Percentiles rank a stretch among this genome's conserved stretches.
Evolutionary conservation across 1,284 basidiomycete species (phyloP).

Genomic region (Chalciporus sp.): DNA sequence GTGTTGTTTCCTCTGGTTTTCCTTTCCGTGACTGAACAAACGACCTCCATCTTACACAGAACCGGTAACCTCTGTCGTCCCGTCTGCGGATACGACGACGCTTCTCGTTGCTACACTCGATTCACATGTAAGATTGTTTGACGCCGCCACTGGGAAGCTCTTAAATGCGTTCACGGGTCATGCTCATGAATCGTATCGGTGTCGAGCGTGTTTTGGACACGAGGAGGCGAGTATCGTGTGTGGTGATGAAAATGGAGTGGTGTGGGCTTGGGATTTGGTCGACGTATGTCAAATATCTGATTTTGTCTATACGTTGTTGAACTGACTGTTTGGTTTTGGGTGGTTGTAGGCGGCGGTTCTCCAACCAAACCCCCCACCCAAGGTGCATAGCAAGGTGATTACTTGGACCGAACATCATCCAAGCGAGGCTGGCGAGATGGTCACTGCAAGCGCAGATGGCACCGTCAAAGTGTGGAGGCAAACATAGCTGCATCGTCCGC

Average conservation of each 20-base stretch:
- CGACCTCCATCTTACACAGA: slow-evolving; percentile 45
- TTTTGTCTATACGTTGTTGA: background rate
- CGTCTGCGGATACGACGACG: slow-evolving; percentile 75
- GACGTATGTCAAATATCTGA: slow-evolving; percentile 57
- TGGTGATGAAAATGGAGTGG: slow-evolving; percentile 86
- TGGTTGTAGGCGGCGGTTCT: slow-evolving; percentile 62
- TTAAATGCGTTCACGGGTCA: slow-evolving; percentile 88
- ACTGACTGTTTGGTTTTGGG: background rate
- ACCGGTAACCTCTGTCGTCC: slow-evolving; percentile 81
- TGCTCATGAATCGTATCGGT: slow-evolving; percentile 72
- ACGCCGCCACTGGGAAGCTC: slow-evolving; percentile 79
- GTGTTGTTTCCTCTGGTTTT: slow-evolving; percentile 37
- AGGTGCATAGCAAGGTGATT: slow-evolving; percentile 81
- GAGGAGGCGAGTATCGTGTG: slow-evolving; percentile 82
- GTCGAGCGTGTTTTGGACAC: slow-evolving; percentile 81
- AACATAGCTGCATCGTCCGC: slow-evolving; percentile 25
- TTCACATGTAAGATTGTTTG: slow-evolving; percentile 84
- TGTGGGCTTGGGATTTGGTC: slow-evolving; percentile 94
- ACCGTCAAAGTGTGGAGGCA: slow-evolving; percentile 80
- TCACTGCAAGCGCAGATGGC: slow-evolving; percentile 88
- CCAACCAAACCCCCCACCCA: slow-evolving; percentile 66
- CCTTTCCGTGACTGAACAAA: background rate
- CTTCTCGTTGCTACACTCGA: slow-evolving; percentile 85
- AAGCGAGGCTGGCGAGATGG: slow-evolving; percentile 76
- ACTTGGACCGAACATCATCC: slow-evolving; percentile 93